Base-by-base conservation (phyloP, 2,329 filamentous ascomycete genomes). In the Claviceps capensis region DNA sequence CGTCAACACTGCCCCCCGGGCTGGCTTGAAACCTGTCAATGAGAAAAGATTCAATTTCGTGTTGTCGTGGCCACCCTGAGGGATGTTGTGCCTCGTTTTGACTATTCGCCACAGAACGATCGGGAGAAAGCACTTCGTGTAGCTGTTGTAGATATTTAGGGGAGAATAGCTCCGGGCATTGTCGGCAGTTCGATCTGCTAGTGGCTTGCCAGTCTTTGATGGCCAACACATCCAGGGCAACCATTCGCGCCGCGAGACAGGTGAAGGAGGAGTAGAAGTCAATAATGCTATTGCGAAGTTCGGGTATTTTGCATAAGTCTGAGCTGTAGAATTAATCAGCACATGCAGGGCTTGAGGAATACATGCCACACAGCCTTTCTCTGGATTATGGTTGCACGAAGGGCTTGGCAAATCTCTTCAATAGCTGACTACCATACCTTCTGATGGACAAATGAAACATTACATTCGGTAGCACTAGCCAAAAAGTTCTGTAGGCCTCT, bases 391-490 rank as follows among this genome's bases (percentile, higher is more conserved):
- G 9, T 49, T 34, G 16, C 23, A 30, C 30, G n/a, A 37, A 50
- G 9, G 22, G 34, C 41, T 17, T 45, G 30, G 11, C 14, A 17
- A 5, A 14, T 14, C 17, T 13, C 13, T 23, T n/a, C 2, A 17
- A 38, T 30, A 50, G 17, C 34, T 17, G 30, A 30, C 42, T 19
- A 19, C 61, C 70, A 56, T 66, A 76, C 75, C 68, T 72, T 52
- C 71, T 67, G 37, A 51, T 56, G 36, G 54, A 53, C 41, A 68
- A 56, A 26, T 63, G 58, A 6, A 56, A 48, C 17, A 79, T 66
- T 9, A 82, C 58, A 0, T 75, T 72, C 0, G 79, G 77, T 26
- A 83, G 67, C 2, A 62, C 55, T 36, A 62, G 56, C 79, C 79
- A 83, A 56, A 83, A 75, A 3, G 66, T 59, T 37, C 61, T 67